Evolutionary conservation across 495 filamentous ascomycete species (phyloP).

Genomic region (Lophiostoma macrostomum): DNA sequence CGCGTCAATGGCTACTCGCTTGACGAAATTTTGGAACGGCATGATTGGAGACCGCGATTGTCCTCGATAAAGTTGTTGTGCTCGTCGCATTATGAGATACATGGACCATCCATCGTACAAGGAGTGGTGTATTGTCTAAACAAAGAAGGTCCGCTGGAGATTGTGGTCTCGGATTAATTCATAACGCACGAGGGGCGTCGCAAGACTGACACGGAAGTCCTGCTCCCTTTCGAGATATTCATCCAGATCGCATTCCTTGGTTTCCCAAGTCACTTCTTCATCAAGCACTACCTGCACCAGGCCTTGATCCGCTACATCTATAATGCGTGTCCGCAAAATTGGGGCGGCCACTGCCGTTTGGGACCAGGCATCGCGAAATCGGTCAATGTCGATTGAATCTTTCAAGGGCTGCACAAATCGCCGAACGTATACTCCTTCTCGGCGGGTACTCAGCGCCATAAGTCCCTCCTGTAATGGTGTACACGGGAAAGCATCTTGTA

Average conservation of each 20-base stretch:
- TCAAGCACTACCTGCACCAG: slow-evolving; percentile 53
- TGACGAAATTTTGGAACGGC: too few species aligned
- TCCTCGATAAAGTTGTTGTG: too few species aligned
- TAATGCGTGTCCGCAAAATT: slow-evolving; percentile 46
- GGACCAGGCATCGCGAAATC: slow-evolving; percentile 56
- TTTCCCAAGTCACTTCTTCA: slow-evolving; percentile 15
- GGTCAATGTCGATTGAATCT: slow-evolving; percentile 43
- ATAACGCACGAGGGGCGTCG: too few species aligned
- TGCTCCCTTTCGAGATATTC: slow-evolving; percentile 17
- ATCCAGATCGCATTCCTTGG: not conserved
- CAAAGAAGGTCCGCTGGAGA: too few species aligned
- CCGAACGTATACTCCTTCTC: slow-evolving; percentile 57
- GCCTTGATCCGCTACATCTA: slow-evolving; percentile 35
- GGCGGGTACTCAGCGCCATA: slow-evolving; percentile 59
- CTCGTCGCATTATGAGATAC: too few species aligned
- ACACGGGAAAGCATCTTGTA: slow-evolving; percentile 69
- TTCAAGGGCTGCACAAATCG: slow-evolving; percentile 50
- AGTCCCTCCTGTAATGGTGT: slow-evolving; percentile 70
- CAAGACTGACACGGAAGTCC: too few species aligned
- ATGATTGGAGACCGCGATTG: too few species aligned
- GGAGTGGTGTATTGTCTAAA: too few species aligned
- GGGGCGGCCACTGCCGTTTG: slow-evolving; percentile 45
- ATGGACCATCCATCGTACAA: too few species aligned
- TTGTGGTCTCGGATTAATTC: too few species aligned
- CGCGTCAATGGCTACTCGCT: too few species aligned